Conservation (phyloP, 176 grass and related monocot genomes). For the Elymus sibiricus region DNA sequence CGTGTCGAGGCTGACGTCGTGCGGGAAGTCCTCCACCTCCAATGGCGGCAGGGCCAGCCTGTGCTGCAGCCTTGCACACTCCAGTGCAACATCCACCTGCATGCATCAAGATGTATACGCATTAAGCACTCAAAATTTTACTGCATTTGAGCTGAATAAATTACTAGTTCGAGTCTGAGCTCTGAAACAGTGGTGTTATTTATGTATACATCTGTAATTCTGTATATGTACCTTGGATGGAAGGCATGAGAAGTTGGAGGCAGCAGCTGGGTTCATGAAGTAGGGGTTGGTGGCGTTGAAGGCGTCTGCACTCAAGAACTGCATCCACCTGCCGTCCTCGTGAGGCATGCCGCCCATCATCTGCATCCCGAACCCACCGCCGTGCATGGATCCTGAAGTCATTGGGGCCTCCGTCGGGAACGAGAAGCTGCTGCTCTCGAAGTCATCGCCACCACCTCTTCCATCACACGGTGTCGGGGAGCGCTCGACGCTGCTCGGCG, state of each 20-base stretch:
- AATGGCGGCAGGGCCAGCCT: conserved; percentile 77
- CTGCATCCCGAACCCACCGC: conserved; percentile 36
- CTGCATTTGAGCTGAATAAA: neutral
- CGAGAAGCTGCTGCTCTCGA: conserved; percentile 61
- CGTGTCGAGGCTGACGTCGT: conserved; percentile 34
- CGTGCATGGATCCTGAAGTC: conserved; percentile 21
- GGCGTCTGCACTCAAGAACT: conserved; percentile 72
- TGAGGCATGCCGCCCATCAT: conserved; percentile 2
- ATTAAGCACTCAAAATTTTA: neutral
- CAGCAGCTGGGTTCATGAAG: conserved; percentile 45
- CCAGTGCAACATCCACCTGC: conserved; percentile 87
- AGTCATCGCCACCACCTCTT: conserved; percentile 72
- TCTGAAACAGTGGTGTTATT: neutral
- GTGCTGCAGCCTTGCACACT: conserved; percentile 89
- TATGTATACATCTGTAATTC: neutral
- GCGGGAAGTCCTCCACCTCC: conserved; percentile 76
- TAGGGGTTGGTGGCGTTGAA: conserved; percentile 42
- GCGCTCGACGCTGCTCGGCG: conserved; percentile 35
- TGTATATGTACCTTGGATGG: conserved; percentile 62
- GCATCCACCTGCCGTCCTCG: conserved; percentile 63
- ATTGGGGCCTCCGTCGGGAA: conserved; percentile 40
- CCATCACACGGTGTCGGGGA: conserved; percentile 59
- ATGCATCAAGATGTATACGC: conserved; percentile 11
- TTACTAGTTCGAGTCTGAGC: neutral
- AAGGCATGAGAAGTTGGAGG: conserved; percentile 52